Evolutionary conservation across 2,329 filamentous ascomycete genomes (phyloP).

Genomic region (Saccharata proteae): DNA sequence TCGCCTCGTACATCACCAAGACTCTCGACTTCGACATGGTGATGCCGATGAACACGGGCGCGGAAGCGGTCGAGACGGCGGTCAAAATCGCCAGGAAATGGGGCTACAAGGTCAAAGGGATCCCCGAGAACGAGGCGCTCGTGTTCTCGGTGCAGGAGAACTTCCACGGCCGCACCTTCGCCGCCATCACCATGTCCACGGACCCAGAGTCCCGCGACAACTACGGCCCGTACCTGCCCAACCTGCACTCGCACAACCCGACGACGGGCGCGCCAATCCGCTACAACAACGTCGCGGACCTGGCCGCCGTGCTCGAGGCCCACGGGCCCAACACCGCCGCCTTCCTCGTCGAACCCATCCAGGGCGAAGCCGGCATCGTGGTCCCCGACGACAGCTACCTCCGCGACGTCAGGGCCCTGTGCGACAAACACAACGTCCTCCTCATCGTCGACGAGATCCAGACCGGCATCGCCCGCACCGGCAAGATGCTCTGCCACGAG

Average conservation of each 20-base stretch:
- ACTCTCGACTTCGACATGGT: conserved; percentile 97
- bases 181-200: conserved; percentile 86
- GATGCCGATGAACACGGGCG: conserved; percentile 94
- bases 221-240: conserved; percentile 91
- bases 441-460: conserved; percentile 98
- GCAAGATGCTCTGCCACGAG: conserved; percentile 84
- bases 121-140: conserved; percentile 70
- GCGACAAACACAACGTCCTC: conserved; percentile 89
- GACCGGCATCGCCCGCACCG: conserved; percentile 90
- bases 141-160: conserved; percentile 81
- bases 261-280: conserved; percentile 65
- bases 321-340: conserved; percentile 80
- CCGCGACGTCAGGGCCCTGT: conserved; percentile 64
- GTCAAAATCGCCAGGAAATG: conserved; percentile 96
- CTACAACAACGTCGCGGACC: conserved; percentile 74
- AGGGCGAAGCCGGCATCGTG: conserved; percentile 93
- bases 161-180: conserved; percentile 94
- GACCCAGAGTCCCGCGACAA: conserved; percentile 93
- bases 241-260: conserved; percentile 66
- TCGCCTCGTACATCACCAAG: conserved; percentile 80
- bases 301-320: conserved; percentile 65
- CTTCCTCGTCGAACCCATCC: conserved; percentile 91
- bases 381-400: conserved; percentile 89
- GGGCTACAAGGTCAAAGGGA: conserved; percentile 93
- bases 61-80: conserved; percentile 89